These are phyloP conservation scores for Tolypocladium nubicola DNA, from an alignment of 2,329 filamentous ascomycete genomes.

Conservation along the genomic window DNA sequence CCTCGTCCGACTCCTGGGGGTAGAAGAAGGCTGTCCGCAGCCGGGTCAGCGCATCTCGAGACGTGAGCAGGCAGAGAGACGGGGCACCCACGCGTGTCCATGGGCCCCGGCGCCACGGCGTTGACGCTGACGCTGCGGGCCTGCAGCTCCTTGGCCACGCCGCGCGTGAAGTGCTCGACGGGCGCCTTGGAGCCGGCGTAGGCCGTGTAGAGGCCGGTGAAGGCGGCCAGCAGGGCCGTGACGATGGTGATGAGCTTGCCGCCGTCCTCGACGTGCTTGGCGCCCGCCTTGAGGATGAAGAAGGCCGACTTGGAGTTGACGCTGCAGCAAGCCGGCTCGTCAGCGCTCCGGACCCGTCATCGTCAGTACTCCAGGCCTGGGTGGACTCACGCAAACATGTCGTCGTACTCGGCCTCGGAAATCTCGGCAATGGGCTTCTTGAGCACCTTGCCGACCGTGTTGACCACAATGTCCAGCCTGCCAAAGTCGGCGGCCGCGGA, in stretches of 20 bases:
- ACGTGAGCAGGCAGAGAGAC: neutral
- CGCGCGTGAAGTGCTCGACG: conserved; percentile 27
- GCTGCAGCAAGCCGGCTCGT: neutral
- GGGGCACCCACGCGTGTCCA: conserved; percentile 25
- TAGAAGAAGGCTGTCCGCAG: conserved; percentile 29
- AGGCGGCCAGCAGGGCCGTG: conserved; percentile 33
- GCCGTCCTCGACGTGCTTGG: conserved; percentile 29
- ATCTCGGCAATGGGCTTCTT: conserved; percentile 35
- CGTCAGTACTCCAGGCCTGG: neutral
- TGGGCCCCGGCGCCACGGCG: conserved; percentile 24
- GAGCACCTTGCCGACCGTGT: conserved; percentile 37
- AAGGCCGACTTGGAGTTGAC: conserved; percentile 33
- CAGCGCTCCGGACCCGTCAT: neutral
- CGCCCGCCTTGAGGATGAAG: conserved; percentile 32
- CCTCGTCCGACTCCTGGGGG: conserved; percentile 28
- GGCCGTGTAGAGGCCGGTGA: conserved; percentile 32
- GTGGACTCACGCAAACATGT: conserved; percentile 31
- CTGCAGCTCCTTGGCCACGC: conserved; percentile 22
- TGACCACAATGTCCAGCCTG: conserved; percentile 36
- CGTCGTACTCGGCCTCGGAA: conserved; percentile 32
- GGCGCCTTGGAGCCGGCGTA: conserved; percentile 32
- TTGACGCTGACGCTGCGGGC: conserved; percentile 22
- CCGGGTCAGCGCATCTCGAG: neutral
- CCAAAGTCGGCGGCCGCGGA: conserved; percentile 28
- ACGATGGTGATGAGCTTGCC: conserved; percentile 36